Percentiles rank a stretch among this genome's conserved stretches.
Evolutionary conservation across 1,284 basidiomycete species (phyloP).

Genomic region (Cutaneotrichosporon dermatis): DNA sequence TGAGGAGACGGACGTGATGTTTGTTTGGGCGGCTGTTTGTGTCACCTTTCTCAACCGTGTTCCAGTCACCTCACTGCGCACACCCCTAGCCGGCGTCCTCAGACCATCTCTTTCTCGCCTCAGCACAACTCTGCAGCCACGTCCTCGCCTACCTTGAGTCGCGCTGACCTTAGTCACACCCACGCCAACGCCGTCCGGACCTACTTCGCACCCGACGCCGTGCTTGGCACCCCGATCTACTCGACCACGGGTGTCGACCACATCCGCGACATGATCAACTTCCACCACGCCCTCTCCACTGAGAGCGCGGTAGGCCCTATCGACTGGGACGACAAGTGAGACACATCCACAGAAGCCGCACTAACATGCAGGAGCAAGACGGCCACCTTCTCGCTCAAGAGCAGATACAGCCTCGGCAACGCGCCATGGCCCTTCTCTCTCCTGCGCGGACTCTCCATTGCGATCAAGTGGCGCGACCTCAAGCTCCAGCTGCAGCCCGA

Average conservation of each 20-base stretch:
- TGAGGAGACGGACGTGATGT: no score
- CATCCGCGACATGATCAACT: constrained; percentile 33
- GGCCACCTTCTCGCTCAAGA: constrained; percentile 24
- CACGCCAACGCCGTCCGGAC: constrained; percentile 30
- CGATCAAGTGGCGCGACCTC: constrained; percentile 17
- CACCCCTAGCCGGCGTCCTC: background rate
- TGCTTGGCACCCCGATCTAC: constrained; percentile 20
- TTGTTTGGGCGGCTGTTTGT: background rate
- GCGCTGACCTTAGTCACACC: constrained; percentile 22
- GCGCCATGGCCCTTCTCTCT: constrained; percentile 12
- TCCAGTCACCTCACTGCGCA: background rate
- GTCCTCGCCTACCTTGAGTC: background rate
- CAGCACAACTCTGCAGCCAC: background rate
- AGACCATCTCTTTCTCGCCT: background rate
- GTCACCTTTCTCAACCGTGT: no score
- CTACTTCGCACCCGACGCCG: constrained; percentile 34
- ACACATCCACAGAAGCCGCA: background rate
- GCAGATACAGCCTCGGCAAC: constrained; percentile 19
- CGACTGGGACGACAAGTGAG: constrained; percentile 35
- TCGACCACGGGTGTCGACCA: constrained; percentile 23
- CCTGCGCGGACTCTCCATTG: constrained; percentile 8
- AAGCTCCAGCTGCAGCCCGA: constrained; percentile 27
- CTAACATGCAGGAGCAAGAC: constrained; percentile 21
- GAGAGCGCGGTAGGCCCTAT: constrained; percentile 25
- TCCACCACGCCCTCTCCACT: constrained; percentile 20